Conservation (phyloP, 371 early-diverging fungal genomes). For the Lichtheimia ramosa region DNA sequence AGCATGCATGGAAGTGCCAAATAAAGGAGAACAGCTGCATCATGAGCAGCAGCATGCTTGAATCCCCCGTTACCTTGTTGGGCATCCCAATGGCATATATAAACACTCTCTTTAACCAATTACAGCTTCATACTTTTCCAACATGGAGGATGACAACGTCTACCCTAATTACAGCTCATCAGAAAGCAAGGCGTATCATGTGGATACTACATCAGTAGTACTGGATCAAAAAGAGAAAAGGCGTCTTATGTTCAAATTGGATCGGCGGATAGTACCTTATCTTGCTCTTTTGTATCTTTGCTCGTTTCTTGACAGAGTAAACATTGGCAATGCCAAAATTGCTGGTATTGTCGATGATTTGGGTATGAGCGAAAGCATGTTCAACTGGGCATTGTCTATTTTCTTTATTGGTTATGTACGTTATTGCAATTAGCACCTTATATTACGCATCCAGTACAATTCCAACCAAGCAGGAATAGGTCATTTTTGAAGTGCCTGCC, state of each 20-base stretch:
- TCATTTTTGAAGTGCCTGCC: constrained; percentile 48
- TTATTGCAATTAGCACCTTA: neutral
- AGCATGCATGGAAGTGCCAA: no score
- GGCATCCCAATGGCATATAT: no score
- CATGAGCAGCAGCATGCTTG: no score
- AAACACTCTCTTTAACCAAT: no score
- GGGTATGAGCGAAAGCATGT: constrained; percentile 40
- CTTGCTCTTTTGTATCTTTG: constrained; percentile 50
- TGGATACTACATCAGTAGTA: no score
- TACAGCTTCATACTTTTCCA: no score
- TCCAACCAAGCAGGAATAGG: neutral
- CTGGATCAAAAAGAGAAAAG: neutral
- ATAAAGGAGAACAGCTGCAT: no score
- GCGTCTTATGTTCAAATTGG: constrained; percentile 1
- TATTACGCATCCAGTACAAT: neutral
- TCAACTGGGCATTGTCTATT: constrained; percentile 60
- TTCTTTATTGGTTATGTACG: constrained; percentile 64
- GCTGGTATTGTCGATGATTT: constrained; percentile 47
- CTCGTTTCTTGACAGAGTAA: constrained; percentile 54
- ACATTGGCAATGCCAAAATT: constrained; percentile 59
- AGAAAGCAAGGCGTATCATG: no score
- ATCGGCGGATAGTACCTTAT: constrained; percentile 16
- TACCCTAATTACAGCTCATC: no score
- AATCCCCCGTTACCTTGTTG: no score
- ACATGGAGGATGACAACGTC: no score